phyloP scores from a whole-genome alignment of 2,329 filamentous ascomycete genomes.

The Xylaria hypoxylon region DNA sequence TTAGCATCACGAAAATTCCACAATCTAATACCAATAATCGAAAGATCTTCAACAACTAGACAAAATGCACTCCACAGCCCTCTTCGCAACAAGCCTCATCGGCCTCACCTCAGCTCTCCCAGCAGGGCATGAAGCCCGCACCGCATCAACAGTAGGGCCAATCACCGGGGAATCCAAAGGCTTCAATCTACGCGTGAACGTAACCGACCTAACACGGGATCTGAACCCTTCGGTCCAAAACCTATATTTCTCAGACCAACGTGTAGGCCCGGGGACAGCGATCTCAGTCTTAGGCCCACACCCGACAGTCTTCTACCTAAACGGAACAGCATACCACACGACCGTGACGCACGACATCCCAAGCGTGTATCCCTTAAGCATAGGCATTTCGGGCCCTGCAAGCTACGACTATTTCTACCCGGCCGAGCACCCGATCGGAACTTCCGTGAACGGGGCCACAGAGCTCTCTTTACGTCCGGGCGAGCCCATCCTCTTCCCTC shows the following conservation, averaged over 20 bases:
- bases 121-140: not conserved
- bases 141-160: not conserved
- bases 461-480: conserved; percentile 17
- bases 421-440: conserved; percentile 25
- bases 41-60: not conserved
- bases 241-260: conserved; percentile 11
- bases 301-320: conserved; percentile 21
- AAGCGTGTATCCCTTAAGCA: conserved; percentile 25
- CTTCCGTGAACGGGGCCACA: conserved; percentile 1
- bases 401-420: conserved; percentile 25
- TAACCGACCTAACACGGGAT: conserved; percentile 5
- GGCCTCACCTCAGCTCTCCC: conserved; percentile 9
- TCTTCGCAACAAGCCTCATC: conserved; percentile 14
- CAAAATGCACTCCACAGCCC: conserved; percentile 20
- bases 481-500: conserved; percentile 24
- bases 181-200: conserved; percentile 25
- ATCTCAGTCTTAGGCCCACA: conserved; percentile 1
- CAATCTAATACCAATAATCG: not conserved
- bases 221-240: not conserved
- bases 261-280: conserved; percentile 11
- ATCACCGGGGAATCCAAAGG: conserved; percentile 12
- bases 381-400: not conserved
- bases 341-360: conserved; percentile 24
- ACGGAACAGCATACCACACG: conserved; percentile 27
- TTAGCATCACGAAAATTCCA: not conserved